These are phyloP conservation scores for Barnettozyma sucrosica DNA, from an alignment of 805 yeast species.

Conservation along the genomic window DNA sequence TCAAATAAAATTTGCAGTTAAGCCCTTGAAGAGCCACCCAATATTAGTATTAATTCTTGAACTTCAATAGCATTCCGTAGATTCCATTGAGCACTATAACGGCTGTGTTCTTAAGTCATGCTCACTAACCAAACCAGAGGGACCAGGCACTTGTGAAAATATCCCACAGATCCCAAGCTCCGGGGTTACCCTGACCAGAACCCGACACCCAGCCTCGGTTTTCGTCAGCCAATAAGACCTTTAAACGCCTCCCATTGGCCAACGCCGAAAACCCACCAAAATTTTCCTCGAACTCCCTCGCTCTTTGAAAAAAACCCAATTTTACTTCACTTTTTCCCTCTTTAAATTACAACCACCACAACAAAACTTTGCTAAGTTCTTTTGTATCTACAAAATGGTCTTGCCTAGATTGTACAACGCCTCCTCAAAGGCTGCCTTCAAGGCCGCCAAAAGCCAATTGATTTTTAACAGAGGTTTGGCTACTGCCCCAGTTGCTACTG, in stretches of 20 bases:
- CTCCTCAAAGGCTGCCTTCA: conserved; percentile 78
- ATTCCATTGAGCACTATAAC: no score
- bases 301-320: conserved; percentile 12
- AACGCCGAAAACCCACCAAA: conserved; percentile 3
- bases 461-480: conserved; percentile 69
- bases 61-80: no score
- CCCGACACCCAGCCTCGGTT: not conserved
- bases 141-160: no score
- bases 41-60: no score
- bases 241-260: conserved; percentile 7
- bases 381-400: conserved; percentile 32
- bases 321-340: conserved; percentile 1
- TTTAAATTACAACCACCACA: not conserved
- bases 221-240: conserved; percentile 11
- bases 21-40: no score
- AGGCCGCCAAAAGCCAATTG: conserved; percentile 83
- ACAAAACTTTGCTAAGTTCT: conserved; percentile 8
- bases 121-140: no score
- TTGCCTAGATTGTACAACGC: conserved; percentile 55
- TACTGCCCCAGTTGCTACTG: conserved; percentile 67
- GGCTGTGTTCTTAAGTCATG: no score
- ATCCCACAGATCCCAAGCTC: no score
- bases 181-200: not conserved
- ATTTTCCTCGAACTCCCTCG: conserved; percentile 3
- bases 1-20: no score